Evolutionary conservation across 331 rosid species (phyloP).

Genomic region (Prunus yedoensis): DNA sequence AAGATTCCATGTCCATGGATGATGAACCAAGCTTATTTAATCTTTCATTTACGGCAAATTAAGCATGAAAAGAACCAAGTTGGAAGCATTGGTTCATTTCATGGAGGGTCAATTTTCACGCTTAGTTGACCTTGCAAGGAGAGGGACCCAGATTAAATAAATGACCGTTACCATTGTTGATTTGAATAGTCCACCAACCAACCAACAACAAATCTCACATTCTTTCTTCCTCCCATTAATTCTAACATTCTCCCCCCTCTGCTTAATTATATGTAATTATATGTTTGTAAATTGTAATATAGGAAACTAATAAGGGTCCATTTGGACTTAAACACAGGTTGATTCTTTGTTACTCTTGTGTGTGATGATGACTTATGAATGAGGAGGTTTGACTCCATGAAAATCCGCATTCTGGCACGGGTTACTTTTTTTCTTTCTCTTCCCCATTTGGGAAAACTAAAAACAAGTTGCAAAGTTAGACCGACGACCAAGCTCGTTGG

Average conservation of each 20-base stretch:
- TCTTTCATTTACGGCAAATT: neutral
- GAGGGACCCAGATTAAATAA: conserved; percentile 9
- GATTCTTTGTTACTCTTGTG: conserved; percentile 10
- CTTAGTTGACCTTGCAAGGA: conserved; percentile 28
- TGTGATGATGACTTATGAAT: neutral
- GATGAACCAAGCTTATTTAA: neutral
- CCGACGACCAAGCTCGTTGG: too few species aligned
- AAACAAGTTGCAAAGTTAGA: neutral
- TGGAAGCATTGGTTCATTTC: neutral
- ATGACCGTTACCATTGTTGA: neutral
- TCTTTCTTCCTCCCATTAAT: neutral
- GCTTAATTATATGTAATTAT: neutral
- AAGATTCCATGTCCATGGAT: conserved; percentile 23
- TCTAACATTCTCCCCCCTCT: conserved; percentile 3
- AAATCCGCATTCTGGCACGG: conserved; percentile 10
- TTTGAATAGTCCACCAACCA: conserved; percentile 17
- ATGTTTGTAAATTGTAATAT: neutral
- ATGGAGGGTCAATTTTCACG: neutral
- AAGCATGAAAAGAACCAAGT: conserved; percentile 5
- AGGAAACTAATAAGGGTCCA: conserved; percentile 11
- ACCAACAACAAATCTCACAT: neutral
- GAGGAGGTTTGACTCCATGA: conserved; percentile 13
- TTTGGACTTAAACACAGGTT: neutral
- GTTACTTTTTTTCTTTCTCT: neutral
- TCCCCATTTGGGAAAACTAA: neutral